These are phyloP conservation scores for Bifiguratus adelaidae DNA, from an alignment of 192 early-diverging fungal species.

Conservation along the genomic window DNA sequence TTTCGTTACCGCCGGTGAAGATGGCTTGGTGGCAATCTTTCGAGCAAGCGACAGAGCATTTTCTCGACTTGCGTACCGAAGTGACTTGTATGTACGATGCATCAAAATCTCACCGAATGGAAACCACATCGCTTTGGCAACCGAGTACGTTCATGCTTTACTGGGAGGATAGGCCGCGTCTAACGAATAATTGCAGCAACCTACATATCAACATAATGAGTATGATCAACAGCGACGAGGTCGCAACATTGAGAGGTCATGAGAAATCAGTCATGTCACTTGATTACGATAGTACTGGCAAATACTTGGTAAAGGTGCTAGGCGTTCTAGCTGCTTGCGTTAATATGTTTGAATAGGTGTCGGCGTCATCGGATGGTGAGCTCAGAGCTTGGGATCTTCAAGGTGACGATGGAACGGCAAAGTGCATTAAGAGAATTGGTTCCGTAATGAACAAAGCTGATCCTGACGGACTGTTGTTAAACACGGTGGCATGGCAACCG, in stretches of 20 bases:
- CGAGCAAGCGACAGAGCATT: constrained; percentile 5
- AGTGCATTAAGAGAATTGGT: constrained; percentile 24
- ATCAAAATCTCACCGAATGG: constrained; percentile 11
- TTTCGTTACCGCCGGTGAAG: constrained; percentile 13
- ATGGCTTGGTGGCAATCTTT: constrained; percentile 13
- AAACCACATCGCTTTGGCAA: constrained; percentile 14
- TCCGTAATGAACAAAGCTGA: constrained; percentile 18
- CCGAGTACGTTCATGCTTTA: constrained; percentile 14
- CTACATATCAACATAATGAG: constrained; percentile 12
- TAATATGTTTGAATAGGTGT: constrained; percentile 2
- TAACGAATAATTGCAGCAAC: constrained; percentile 13
- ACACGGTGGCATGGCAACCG: constrained; percentile 48
- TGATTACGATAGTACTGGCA: constrained; percentile 11
- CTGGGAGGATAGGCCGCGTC: background rate
- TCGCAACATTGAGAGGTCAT: constrained; percentile 15
- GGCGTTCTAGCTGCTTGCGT: background rate
- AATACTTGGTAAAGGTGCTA: constrained; percentile 7
- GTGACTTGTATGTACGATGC: constrained; percentile 11
- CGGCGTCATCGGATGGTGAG: constrained; percentile 47
- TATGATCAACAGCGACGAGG: constrained; percentile 3
- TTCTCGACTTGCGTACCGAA: constrained; percentile 11
- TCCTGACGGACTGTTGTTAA: constrained; percentile 25
- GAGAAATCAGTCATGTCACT: constrained; percentile 10
- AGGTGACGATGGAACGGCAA: constrained; percentile 16
- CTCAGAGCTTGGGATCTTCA: constrained; percentile 55